These are phyloP conservation scores for Hysterangium stoloniferum DNA, from an alignment of 768 basidiomycete genomes.

Conservation along the genomic window DNA sequence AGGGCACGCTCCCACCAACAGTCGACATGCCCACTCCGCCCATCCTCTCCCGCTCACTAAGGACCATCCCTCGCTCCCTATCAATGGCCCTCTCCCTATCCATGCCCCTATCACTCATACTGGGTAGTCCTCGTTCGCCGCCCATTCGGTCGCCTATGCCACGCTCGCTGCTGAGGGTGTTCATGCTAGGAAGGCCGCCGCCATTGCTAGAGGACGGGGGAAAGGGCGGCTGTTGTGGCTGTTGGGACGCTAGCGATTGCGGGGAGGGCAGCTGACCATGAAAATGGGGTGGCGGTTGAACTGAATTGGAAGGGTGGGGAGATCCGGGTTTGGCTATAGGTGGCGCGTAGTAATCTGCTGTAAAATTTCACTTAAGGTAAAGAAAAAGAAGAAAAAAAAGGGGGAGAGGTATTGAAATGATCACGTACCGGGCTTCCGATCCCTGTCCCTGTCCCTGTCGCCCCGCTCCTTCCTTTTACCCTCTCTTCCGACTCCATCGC, in stretches of 20 bases:
- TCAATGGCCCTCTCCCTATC: no score
- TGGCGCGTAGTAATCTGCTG: background rate
- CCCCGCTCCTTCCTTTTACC: conserved; percentile 2
- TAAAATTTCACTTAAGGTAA: background rate
- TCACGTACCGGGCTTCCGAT: background rate
- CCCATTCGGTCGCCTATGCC: conserved; percentile 31
- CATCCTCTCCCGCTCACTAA: no score
- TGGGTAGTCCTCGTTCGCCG: background rate
- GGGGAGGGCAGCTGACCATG: conserved; percentile 14
- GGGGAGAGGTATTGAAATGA: background rate
- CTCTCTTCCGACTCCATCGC: background rate
- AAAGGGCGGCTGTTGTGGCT: background rate
- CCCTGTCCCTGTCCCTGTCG: background rate
- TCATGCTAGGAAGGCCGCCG: background rate
- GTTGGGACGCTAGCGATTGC: background rate
- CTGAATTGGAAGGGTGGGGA: background rate
- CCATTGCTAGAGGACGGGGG: background rate
- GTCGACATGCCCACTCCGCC: background rate
- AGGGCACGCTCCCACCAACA: background rate
- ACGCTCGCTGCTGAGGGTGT: background rate
- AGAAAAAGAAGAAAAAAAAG: background rate
- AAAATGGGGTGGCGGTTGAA: background rate
- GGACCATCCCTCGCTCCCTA: no score
- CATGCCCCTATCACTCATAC: no score
- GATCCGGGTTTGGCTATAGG: no score